Percentiles rank a stretch among this genome's conserved stretches.
These are phyloP conservation scores for Xylariaceae sp. DNA, from an alignment of 2,329 filamentous ascomycete genomes.

Conservation along the genomic window DNA sequence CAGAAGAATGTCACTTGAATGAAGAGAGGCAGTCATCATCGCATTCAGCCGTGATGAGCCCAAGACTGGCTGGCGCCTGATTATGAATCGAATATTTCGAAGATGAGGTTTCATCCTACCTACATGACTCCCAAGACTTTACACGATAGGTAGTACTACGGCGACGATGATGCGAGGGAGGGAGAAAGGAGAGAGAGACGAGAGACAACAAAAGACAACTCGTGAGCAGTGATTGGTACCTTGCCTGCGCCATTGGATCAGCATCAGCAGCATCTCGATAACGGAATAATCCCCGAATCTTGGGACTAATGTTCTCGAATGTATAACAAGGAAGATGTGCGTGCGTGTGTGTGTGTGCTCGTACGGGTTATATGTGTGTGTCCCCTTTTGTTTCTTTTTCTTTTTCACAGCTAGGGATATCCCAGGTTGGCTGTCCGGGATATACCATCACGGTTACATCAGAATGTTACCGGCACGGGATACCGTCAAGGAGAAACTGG, in stretches of 20 bases:
- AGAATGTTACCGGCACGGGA: not conserved
- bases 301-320: not conserved
- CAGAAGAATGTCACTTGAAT: not conserved
- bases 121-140: too few species aligned
- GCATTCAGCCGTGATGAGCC: not conserved
- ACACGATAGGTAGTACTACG: not conserved
- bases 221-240: not conserved
- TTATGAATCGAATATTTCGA: not conserved
- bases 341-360: too few species aligned
- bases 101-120: not conserved
- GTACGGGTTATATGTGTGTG: too few species aligned
- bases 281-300: slow-evolving; percentile 8
- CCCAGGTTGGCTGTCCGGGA: too few species aligned
- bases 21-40: not conserved
- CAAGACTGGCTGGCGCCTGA: not conserved
- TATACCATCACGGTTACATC: too few species aligned
- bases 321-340: not conserved
- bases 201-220: not conserved
- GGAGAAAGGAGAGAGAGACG: not conserved
- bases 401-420: too few species aligned
- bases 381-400: too few species aligned
- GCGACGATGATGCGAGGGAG: not conserved
- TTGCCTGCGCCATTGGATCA: not conserved
- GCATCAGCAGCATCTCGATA: slow-evolving; percentile 1
- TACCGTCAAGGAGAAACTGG: not conserved